Evolutionary conservation across 208 protist species (phyloP).

Genomic region (Wallacemonas sp.): DNA sequence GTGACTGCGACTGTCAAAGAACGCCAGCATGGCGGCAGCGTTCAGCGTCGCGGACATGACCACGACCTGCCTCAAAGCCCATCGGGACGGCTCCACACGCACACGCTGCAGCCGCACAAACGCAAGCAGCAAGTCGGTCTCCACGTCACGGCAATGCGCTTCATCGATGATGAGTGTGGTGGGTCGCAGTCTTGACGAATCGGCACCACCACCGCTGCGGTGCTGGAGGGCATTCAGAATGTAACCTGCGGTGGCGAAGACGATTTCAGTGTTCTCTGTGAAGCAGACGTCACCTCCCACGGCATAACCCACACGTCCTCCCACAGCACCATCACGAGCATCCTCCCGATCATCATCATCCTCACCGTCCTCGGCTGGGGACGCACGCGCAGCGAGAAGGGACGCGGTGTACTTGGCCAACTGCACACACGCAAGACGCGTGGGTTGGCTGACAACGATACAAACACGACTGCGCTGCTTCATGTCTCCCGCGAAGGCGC

Average conservation of each 20-base stretch:
- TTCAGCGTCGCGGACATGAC: conserved; percentile 82
- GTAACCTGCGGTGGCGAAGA: conserved; percentile 79
- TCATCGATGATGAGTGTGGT: conserved; percentile 83
- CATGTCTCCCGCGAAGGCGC: conserved; percentile 41
- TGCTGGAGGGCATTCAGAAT: conserved; percentile 51
- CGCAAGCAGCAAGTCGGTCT: conserved; percentile 70
- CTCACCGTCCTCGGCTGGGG: not conserved
- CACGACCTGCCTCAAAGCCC: conserved; percentile 43
- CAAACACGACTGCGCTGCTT: conserved; percentile 46
- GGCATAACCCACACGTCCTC: conserved; percentile 71
- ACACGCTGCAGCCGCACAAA: conserved; percentile 34
- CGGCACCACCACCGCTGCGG: not conserved
- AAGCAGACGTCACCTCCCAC: conserved; percentile 59
- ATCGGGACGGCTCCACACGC: not conserved
- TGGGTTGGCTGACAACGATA: conserved; percentile 84
- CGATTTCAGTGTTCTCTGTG: conserved; percentile 57
- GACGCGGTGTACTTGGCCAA: conserved; percentile 46
- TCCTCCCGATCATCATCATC: no score
- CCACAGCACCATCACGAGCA: conserved; percentile 29
- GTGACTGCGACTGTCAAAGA: conserved; percentile 20
- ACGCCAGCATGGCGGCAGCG: conserved; percentile 41
- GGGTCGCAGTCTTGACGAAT: conserved; percentile 26
- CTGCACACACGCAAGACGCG: conserved; percentile 69
- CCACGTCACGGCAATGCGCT: conserved; percentile 70
- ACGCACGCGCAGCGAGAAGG: conserved; percentile 20